phyloP scores from a whole-genome alignment of 2,329 filamentous ascomycete genomes.

The Claviceps sp. region DNA sequence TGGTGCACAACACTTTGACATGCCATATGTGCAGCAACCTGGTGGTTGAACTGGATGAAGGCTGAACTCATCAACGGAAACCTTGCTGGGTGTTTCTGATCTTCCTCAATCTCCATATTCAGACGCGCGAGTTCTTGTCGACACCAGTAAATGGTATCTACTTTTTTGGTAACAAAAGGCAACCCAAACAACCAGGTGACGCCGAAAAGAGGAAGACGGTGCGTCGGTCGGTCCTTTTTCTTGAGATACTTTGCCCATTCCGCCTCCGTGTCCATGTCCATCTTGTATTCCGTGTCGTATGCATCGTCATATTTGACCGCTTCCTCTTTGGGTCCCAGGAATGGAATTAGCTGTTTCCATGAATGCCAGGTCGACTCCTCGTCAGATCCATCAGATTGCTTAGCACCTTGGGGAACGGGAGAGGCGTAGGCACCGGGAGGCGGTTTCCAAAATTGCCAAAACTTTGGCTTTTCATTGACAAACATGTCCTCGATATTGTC shows the following conservation, averaged over 20 bases:
- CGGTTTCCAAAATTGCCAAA: slow-evolving; percentile 54
- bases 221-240: slow-evolving; percentile 71
- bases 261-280: slow-evolving; percentile 48
- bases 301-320: slow-evolving; percentile 46
- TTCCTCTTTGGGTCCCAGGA: slow-evolving; percentile 29
- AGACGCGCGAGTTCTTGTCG: slow-evolving; percentile 74
- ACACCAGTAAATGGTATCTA: slow-evolving; percentile 89
- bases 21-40: slow-evolving; percentile 95
- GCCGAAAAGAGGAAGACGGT: slow-evolving; percentile 52
- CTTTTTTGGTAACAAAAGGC: slow-evolving; percentile 74
- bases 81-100: slow-evolving; percentile 72
- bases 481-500: slow-evolving; percentile 37
- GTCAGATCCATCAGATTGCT: slow-evolving; percentile 23
- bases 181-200: slow-evolving; percentile 63
- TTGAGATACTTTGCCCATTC: slow-evolving; percentile 75
- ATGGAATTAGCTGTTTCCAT: slow-evolving; percentile 36
- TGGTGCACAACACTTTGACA: slow-evolving; percentile 88
- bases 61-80: slow-evolving; percentile 92
- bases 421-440: slow-evolving; percentile 48
- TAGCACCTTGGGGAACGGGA: slow-evolving; percentile 44
- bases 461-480: slow-evolving; percentile 30
- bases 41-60: slow-evolving; percentile 97
- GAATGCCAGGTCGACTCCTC: slow-evolving; percentile 37
- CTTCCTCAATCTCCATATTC: slow-evolving; percentile 82
- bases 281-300: slow-evolving; percentile 43